Base-by-base conservation (phyloP, 2,329 filamentous ascomycete species). In the Fusarium foetens region DNA sequence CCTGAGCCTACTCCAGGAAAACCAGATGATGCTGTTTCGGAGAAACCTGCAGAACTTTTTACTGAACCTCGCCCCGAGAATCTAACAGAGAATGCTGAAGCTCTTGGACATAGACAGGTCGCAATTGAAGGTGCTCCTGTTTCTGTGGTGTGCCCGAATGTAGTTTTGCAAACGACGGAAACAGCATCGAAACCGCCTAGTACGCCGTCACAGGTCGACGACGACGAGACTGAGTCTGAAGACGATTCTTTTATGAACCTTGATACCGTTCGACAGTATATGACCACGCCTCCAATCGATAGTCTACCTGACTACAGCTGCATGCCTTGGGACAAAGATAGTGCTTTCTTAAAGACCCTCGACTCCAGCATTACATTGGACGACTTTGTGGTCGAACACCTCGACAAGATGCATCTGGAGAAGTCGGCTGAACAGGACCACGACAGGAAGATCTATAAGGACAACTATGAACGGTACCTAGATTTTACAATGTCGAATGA, bases 401-500 rank as follows among this genome's bases (percentile, higher is more conserved):
- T 90, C 19, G 77, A 81, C 31, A 82, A 85, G 8, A 79, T 86
- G 23, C 79, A 82, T 25, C 72, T 81, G 6, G 76, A 81, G 17
- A 81, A 82, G 33, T 66, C 75, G 5, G 73, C 76, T 0, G 81
- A 84, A 38, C 84, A 88, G 67, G 78, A 80, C 1, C 77, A 79
- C 11, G 76, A 79, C 39, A 84, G 81, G 53, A 77, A 82, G 42
- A 70, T 78, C 5, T 90, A 90, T 67, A 78, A 81, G 0, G 79
- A 79, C 3, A 86, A 84, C 13, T 90, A 90, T 67, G 79, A 84
- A 41, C 76, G 77, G 3, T 90, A 90, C 67, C 81, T 90, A 7
- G 80, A 85, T 13, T 90, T 88, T 65, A 90, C 88, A 12, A 79
- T 84, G 66, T 90, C 88, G 3, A 83, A 84, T 64, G 88, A 90